Evolutionary conservation across 768 basidiomycete species (phyloP).

Genomic region (Clitopilus passeckerianus): DNA sequence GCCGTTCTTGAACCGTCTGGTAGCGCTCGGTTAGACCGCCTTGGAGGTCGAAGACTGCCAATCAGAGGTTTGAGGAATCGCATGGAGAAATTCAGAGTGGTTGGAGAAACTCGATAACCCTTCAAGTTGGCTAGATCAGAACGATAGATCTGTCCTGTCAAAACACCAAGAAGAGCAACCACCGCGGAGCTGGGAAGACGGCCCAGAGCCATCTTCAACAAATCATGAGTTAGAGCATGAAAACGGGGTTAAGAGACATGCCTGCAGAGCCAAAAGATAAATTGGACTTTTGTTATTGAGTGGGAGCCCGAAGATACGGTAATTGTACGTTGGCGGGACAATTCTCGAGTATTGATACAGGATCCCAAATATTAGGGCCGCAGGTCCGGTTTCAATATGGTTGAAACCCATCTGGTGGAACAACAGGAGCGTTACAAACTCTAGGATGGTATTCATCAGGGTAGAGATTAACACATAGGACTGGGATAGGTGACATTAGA

Average conservation of each 20-base stretch:
- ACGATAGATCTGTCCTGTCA: slow-evolving; percentile 76
- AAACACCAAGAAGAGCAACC: slow-evolving; percentile 58
- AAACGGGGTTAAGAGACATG: slow-evolving; percentile 19
- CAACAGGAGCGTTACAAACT: slow-evolving; percentile 60
- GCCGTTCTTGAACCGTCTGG: slow-evolving; percentile 44
- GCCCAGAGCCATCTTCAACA: slow-evolving; percentile 58
- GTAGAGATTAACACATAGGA: slow-evolving; percentile 73
- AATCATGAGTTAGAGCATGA: slow-evolving; percentile 4
- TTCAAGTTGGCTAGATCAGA: slow-evolving; percentile 80
- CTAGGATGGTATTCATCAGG: slow-evolving; percentile 60
- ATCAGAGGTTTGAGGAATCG: slow-evolving; percentile 62
- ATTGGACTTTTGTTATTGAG: slow-evolving; percentile 73
- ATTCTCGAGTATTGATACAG: slow-evolving; percentile 80
- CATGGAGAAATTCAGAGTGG: slow-evolving; percentile 48
- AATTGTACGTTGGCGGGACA: slow-evolving; percentile 72
- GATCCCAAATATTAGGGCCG: slow-evolving; percentile 72
- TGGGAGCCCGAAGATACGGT: slow-evolving; percentile 68
- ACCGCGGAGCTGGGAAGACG: slow-evolving; percentile 63
- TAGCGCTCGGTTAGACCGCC: slow-evolving; percentile 68
- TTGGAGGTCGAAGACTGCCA: slow-evolving; percentile 56
- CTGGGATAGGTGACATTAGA: slow-evolving; percentile 30
- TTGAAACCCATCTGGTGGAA: slow-evolving; percentile 69
- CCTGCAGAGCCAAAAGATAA: slow-evolving; percentile 72
- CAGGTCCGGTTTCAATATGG: slow-evolving; percentile 70
- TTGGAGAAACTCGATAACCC: slow-evolving; percentile 67